Base-by-base conservation (phyloP, 495 filamentous ascomycete genomes). In the Pyrenopolyporus hunteri region DNA sequence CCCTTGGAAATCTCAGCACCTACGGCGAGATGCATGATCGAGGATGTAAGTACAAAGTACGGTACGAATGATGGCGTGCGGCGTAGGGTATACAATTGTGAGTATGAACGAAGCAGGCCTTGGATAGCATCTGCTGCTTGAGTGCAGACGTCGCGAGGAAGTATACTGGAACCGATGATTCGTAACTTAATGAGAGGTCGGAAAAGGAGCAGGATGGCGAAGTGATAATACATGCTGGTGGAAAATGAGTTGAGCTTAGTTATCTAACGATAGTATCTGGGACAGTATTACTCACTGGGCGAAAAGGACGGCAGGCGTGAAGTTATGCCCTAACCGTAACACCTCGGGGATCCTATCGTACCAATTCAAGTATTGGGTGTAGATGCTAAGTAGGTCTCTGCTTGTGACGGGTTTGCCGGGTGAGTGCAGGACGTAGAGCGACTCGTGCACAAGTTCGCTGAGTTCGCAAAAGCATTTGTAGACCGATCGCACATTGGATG, bases 401-500 rank as follows among this genome's bases (percentile, higher is more conserved):
- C 80, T 83, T 0, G 83, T 86, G 7, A 89, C 72, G 0, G 80
- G 79, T 44, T 81, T 74, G 16, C 80, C 82, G 1, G 87, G 87
- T 0, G 85, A 82, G 64, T 86, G 85, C 6, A 88, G 75, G 17
- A 84, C 76, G 59, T 83, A 85, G n/a, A 89, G 69, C 8, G 82
- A 81, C 61, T 87, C 79, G 50, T 87, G 85, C 3, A 89, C 80
- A 8, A 89, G 80, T 69, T 89, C 87, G 51, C 85, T 86, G 28
- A 89, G 79, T 55, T 84, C 82, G 63, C 83, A 85, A 52, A 87
- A 86, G 35, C 82, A 82, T 56, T 80, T 82, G 61, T 83, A 84
- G 8, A 85, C 79, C 28, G 83, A 85, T 23, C 80, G 72, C 20
- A 84, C 80, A 49, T 82, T 83, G 8, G 78, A 82, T 0, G 81